A percentile compares a stretch with the other conserved stretches of the same genome.
phyloP scores from a whole-genome alignment of 306 rosid genomes.

The Castanea sativa region DNA sequence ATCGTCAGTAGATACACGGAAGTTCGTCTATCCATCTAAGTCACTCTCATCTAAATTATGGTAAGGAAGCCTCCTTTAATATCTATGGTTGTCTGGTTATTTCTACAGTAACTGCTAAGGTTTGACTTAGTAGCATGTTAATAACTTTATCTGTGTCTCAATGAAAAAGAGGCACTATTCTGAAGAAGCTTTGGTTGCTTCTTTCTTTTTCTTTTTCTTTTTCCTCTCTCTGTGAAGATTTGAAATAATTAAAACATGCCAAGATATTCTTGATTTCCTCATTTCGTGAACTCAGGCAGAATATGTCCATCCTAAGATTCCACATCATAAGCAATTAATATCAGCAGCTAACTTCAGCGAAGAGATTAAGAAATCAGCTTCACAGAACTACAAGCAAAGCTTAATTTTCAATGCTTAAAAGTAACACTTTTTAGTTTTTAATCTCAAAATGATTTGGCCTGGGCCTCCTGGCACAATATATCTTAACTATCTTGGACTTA shows the following conservation, averaged over 20 bases:
- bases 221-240: not conserved
- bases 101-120: not conserved
- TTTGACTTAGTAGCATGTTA: not conserved
- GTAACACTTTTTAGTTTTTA: not conserved
- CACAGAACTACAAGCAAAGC: not conserved
- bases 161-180: not conserved
- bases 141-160: not conserved
- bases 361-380: not conserved
- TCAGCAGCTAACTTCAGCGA: not conserved
- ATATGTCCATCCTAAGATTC: not conserved
- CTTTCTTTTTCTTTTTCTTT: not conserved
- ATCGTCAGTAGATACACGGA: not conserved
- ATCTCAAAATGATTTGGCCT: not conserved
- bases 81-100: not conserved
- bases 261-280: not conserved
- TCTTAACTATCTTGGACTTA: slow-evolving; percentile 44
- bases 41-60: not conserved
- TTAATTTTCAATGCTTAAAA: not conserved
- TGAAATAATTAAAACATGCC: not conserved
- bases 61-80: not conserved
- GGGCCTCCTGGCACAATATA: not conserved
- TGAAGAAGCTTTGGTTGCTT: not conserved
- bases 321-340: not conserved
- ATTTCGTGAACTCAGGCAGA: not conserved
- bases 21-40: not conserved